Conservation (phyloP, 2,329 filamentous ascomycete species). For the Sporothrix protearum region DNA sequence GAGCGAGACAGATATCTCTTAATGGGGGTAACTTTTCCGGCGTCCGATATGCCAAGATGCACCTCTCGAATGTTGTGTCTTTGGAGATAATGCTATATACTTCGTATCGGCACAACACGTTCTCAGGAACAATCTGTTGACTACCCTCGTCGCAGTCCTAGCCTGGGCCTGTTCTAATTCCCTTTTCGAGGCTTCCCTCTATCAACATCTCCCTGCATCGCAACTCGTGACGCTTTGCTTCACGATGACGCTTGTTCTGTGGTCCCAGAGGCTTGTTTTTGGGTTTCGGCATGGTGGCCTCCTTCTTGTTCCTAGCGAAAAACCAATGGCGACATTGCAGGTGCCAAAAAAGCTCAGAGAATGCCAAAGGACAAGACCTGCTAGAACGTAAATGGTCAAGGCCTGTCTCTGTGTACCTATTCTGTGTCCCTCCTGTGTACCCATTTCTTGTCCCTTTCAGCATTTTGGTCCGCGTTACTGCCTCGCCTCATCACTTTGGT, state of each 20-base stretch:
- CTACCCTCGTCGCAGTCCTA: not conserved
- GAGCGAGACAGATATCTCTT: no score
- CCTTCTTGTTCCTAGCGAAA: not conserved
- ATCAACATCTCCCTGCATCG: not conserved
- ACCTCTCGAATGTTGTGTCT: not conserved
- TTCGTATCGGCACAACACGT: not conserved
- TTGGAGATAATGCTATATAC: not conserved
- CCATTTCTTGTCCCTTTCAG: not conserved
- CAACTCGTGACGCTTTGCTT: not conserved
- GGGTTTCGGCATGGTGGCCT: not conserved
- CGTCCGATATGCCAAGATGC: no score
- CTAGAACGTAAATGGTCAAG: conserved; percentile 6
- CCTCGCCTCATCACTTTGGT: not conserved
- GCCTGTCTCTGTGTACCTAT: not conserved
- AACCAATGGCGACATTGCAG: not conserved
- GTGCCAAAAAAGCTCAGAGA: not conserved
- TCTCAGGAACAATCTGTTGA: not conserved
- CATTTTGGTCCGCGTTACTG: not conserved
- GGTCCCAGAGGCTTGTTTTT: not conserved
- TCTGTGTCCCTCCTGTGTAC: not conserved
- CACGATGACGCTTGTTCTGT: not conserved
- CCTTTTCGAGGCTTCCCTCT: not conserved
- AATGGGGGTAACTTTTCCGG: no score
- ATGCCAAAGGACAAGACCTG: not conserved
- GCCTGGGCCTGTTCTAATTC: not conserved